Evolutionary conservation across 164 flowering plant species (phyloP).

Genomic region (Annona squamosa): DNA sequence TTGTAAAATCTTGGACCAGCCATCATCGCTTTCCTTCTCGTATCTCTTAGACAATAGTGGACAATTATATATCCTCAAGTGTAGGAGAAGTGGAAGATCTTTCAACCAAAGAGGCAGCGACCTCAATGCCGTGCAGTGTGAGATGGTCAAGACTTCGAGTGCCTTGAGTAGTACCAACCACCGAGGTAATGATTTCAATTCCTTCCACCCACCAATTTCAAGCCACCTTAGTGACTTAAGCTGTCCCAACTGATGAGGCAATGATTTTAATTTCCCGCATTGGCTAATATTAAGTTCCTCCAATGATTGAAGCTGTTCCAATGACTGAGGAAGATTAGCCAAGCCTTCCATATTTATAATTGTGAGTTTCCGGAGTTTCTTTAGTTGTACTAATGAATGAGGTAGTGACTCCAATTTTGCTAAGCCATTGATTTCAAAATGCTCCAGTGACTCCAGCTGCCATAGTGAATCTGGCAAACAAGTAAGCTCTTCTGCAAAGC

Average conservation of each 20-base stretch:
- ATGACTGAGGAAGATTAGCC: too few relatives aligned
- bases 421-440: too few relatives aligned
- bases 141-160: neutral
- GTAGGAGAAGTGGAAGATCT: neutral
- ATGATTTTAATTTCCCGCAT: neutral
- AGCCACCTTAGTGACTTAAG: neutral
- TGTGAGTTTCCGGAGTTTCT: too few relatives aligned
- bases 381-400: too few relatives aligned
- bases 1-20: neutral
- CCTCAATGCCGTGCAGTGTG: neutral
- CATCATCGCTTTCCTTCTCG: neutral
- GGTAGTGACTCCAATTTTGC: too few relatives aligned
- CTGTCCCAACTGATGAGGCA: neutral
- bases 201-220: accelerated
- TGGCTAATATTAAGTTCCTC: too few relatives aligned
- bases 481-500: too few relatives aligned
- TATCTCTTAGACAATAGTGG: constrained; percentile 1
- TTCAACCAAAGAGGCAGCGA: constrained; percentile 3
- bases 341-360: too few relatives aligned
- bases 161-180: neutral
- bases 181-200: neutral
- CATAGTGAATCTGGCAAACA: too few relatives aligned
- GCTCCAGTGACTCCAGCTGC: too few relatives aligned
- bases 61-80: neutral
- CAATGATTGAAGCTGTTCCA: too few relatives aligned